Conservation (phyloP, 163 green algal species). For the Prototheca wickerhamii region DNA sequence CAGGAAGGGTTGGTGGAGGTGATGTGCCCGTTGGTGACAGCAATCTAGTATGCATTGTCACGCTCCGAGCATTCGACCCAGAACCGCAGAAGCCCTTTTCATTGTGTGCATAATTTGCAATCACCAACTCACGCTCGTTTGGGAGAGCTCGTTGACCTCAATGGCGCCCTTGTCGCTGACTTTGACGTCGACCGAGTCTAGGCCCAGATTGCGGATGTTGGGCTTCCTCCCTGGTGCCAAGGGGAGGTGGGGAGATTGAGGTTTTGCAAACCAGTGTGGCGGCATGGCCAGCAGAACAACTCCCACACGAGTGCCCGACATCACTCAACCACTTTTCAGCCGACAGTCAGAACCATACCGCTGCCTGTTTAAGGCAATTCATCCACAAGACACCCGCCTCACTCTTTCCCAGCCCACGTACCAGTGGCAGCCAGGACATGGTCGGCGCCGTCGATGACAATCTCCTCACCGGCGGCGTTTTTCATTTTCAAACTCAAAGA, state of each 20-base stretch:
- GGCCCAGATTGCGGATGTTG: conserved; percentile 62
- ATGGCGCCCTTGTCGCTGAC: conserved; percentile 41
- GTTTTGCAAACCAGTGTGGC: not conserved
- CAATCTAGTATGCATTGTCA: too few species aligned
- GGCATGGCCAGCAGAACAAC: too few species aligned
- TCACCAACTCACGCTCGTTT: conserved; percentile 36
- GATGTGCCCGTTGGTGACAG: not conserved
- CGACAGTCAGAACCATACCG: too few species aligned
- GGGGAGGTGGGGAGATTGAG: not conserved
- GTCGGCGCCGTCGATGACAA: conserved; percentile 2
- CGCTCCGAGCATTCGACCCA: too few species aligned
- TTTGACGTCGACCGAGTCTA: conserved; percentile 70
- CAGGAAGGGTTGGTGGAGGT: not conserved
- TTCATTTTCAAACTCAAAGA: conserved; percentile 23
- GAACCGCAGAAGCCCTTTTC: not conserved
- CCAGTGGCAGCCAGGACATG: conserved; percentile 69
- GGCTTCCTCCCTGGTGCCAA: conserved; percentile 45
- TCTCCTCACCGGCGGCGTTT: not conserved
- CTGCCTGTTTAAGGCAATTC: too few species aligned
- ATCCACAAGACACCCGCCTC: too few species aligned
- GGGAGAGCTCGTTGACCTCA: conserved; percentile 65
- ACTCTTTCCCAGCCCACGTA: too few species aligned
- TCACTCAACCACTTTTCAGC: too few species aligned
- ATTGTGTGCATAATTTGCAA: not conserved
- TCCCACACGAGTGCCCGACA: too few species aligned